phyloP scores from a whole-genome alignment of 352 stramenopile genomes.

The Globisporangium solare region DNA sequence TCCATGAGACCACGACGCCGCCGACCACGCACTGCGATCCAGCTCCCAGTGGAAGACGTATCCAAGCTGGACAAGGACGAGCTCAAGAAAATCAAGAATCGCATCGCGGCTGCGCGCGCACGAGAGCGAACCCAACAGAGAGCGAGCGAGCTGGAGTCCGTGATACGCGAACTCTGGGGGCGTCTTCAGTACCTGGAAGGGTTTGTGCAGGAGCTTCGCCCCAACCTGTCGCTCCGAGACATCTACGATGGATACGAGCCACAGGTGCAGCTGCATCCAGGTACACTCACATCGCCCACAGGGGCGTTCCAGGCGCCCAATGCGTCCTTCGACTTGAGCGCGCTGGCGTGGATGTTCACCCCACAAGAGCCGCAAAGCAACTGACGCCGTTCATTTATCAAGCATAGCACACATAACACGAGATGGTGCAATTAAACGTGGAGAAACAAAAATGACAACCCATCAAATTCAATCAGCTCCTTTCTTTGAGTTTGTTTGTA shows the following conservation, averaged over 20 bases:
- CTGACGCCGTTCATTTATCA: not conserved
- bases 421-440: too few relatives aligned
- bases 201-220: conserved; percentile 32
- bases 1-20: conserved; percentile 18
- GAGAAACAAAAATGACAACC: too few relatives aligned
- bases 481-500: too few relatives aligned
- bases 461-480: too few relatives aligned
- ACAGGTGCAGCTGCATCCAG: conserved; percentile 20
- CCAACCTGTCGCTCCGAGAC: conserved; percentile 26
- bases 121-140: conserved; percentile 50
- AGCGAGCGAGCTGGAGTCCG: conserved; percentile 41
- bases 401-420: not conserved
- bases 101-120: conserved; percentile 52
- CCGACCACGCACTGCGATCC: conserved; percentile 44
- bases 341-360: conserved; percentile 14
- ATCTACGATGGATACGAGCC: conserved; percentile 46
- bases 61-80: conserved; percentile 36
- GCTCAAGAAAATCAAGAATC: conserved; percentile 68
- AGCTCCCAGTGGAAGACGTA: conserved; percentile 35
- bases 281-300: conserved; percentile 8
- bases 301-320: conserved; percentile 12
- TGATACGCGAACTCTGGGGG: conserved; percentile 47
- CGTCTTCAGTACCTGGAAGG: conserved; percentile 56
- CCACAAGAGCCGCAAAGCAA: conserved; percentile 5
- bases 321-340: conserved; percentile 14